Conservation (phyloP, 768 basidiomycete genomes). For the Suillus cothurnatus region DNA sequence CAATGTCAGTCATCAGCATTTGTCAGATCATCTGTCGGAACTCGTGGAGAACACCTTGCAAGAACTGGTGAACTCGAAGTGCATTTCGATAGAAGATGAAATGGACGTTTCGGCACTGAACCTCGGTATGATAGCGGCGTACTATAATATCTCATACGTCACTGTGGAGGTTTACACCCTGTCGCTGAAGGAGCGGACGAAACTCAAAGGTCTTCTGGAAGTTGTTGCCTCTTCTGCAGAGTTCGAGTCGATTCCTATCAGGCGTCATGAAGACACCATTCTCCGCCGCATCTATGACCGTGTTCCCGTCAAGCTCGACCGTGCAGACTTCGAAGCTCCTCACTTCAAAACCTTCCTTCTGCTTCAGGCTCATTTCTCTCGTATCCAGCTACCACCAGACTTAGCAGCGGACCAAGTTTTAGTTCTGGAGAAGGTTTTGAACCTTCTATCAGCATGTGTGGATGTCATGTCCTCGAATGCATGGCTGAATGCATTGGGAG, state of each 20-base stretch:
- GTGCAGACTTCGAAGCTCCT: conserved; percentile 86
- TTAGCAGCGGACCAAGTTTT: conserved; percentile 88
- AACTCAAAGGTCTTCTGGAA: conserved; percentile 94
- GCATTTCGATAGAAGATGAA: conserved; percentile 92
- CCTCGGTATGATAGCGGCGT: conserved; percentile 97
- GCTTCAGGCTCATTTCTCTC: conserved; percentile 95
- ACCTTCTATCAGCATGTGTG: conserved; percentile 90
- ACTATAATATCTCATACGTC: conserved; percentile 94
- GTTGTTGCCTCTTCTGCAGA: conserved; percentile 97
- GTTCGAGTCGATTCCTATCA: conserved; percentile 93
- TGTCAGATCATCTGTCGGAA: conserved; percentile 95
- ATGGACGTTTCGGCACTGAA: conserved; percentile 93
- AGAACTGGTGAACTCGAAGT: conserved; percentile 93
- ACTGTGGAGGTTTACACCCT: conserved; percentile 97
- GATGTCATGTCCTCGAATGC: conserved; percentile 99
- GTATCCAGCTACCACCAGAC: conserved; percentile 89
- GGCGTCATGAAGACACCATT: conserved; percentile 86
- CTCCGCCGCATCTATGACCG: conserved; percentile 93
- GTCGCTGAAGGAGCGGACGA: conserved; percentile 94
- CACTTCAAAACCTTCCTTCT: conserved; percentile 99
- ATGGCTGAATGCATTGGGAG: conserved; percentile 90
- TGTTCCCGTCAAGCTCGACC: conserved; percentile 91
- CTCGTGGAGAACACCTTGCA: conserved; percentile 91
- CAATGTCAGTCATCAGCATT: conserved; percentile 93
- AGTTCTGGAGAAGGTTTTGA: conserved; percentile 89